Evolutionary conservation across 2,329 filamentous ascomycete species (phyloP).

Genomic region (Fonsecaea pugnacius): DNA sequence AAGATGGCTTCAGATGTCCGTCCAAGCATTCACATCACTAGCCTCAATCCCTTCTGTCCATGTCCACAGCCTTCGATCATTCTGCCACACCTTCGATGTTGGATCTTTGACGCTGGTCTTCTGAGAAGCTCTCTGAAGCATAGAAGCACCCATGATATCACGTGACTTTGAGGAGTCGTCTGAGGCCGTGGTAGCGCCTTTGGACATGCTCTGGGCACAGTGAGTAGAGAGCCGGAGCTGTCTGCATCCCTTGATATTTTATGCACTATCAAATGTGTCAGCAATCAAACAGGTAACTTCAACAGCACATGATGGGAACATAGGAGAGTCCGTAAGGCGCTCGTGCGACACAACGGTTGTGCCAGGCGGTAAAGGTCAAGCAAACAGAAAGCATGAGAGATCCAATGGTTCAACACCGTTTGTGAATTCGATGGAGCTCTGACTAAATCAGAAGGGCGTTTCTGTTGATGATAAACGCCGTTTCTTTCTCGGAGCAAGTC

Average conservation of each 20-base stretch:
- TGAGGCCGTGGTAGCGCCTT: not conserved
- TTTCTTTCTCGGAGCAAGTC: conserved; percentile 5
- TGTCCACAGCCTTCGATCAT: not conserved
- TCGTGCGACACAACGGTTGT: not conserved
- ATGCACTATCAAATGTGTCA: not conserved
- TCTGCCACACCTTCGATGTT: not conserved
- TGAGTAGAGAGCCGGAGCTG: not conserved
- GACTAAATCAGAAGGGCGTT: not conserved
- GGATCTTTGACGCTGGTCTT: not conserved
- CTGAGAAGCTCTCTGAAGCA: not conserved
- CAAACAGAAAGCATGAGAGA: conserved; percentile 9
- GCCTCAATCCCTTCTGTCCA: not conserved
- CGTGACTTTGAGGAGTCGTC: not conserved
- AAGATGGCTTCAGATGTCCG: not conserved
- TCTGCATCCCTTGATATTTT: not conserved
- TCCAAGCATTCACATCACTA: not conserved
- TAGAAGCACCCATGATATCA: not conserved
- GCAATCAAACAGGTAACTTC: not conserved
- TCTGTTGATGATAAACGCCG: not conserved
- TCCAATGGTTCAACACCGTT: conserved; percentile 13
- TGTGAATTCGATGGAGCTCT: conserved; percentile 18
- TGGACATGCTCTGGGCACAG: not conserved
- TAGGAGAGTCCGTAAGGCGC: not conserved
- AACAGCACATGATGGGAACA: not conserved
- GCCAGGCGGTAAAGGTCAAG: not conserved